Evolutionary conservation across 768 basidiomycete genomes (phyloP), one percentile per base, ranked within the genome.

Genomic region (Hirschioporus abietinus): DNA sequence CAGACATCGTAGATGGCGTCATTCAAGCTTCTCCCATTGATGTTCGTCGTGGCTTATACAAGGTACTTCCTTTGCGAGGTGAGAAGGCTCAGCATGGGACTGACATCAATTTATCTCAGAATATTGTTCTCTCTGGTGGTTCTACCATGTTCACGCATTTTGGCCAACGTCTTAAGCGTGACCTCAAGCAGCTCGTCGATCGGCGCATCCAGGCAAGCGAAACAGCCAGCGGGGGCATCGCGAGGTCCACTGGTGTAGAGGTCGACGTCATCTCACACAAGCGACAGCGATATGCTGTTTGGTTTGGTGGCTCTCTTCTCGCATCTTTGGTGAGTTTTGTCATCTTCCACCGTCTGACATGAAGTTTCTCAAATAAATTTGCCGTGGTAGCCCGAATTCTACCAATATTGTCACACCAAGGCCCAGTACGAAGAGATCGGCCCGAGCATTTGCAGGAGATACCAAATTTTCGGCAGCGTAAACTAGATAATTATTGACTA

Each of bases 141-240:
- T 96, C 95, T 10, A 99, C 97, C 63, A 99, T 98, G 96, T 99
- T 99, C 84, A 93, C 96, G 71, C 90, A 98, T 81, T 99, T 99
- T 74, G 95, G 94, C n/a, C 89, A 94, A 75, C 88, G 97, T 60
- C 85, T 99, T 69, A 96, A 99, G 81, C 88, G 96, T 58, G 96
- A 99, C 74, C 79, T 99, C 59, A 97, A 95, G 81, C 91, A 92
- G 71, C 79, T 99, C 25, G 96, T 99, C 27, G 96, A 98, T 76
- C 89, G 89, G 68, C 82, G 97, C 67, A 84, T 99, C 68, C 90
- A 95, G 69, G 85, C 86, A 10, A 90, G 89, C 71, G 90, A 86
- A 24, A 72, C 84, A 34, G 84, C 88, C 6, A 92, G 91, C 67
- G 95, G 95, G 9, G 88, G 88, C 68, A 78, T 81, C 26, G 84